Base-by-base conservation (phyloP, 495 filamentous ascomycete species). In the Aspergillus olivimuriae region DNA sequence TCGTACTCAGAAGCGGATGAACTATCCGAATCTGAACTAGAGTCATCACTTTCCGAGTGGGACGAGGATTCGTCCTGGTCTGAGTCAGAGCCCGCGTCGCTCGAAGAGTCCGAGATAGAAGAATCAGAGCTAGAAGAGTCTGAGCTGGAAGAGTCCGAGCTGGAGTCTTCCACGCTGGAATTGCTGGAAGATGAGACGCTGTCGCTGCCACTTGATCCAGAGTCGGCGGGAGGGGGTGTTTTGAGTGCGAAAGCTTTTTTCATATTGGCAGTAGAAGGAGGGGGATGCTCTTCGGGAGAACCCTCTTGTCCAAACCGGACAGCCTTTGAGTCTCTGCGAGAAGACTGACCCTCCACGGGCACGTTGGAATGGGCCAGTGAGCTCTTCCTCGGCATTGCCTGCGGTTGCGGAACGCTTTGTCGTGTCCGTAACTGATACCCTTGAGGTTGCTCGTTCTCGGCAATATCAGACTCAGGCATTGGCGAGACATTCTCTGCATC, bases 401-500 rank as follows among this genome's bases (percentile, higher is more conserved):
- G n/a, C n/a, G n/a, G 15, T 39, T 41, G 46, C n/a, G n/a, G 22
- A 3, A 22, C 15, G 22, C 46, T 50, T 9, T 40, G 19, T 28
- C 32, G 48, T 12, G 41, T 44, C 37, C 51, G 46, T 21, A 51
- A 34, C 35, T 43, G 17, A 35, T 50, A 41, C 43, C 31, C 21
- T 21, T 21, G 34, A 5, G n/a, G 38, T 17, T 34, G 42, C 30
- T 61, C 51, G 18, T 44, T 47, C 4, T 46, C 50, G n/a, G 47
- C 40, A 24, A 60, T 48, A 14, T 54, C 47, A 16, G 9, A 24
- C 3, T 45, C 48, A 9, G 39, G 51, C 39, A 61, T 43, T 10
- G 34, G 44, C 12, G 62, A 49, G 17, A 54, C 24, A 28, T 28
- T 47, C 30, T 72, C 57, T 43, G 68, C 59, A 18, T 74, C 70